Percentiles rank a stretch among this genome's conserved stretches.
phyloP scores from a whole-genome alignment of 2,329 filamentous ascomycete genomes.

The Microthyrium microscopicum region DNA sequence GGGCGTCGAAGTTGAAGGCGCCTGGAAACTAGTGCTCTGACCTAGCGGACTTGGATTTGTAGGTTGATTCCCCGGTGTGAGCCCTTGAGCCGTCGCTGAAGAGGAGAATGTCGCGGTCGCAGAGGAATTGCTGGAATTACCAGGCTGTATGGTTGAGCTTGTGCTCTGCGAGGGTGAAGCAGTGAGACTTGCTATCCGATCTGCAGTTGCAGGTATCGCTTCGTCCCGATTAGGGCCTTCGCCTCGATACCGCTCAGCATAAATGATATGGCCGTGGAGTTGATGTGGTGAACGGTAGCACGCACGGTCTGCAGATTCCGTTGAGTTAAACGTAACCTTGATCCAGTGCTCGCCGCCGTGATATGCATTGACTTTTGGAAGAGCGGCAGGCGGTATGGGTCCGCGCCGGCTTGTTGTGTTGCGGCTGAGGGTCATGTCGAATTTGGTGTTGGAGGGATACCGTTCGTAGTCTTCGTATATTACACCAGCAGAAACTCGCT shows the following conservation, averaged over 20 bases:
- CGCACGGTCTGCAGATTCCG: constrained; percentile 31
- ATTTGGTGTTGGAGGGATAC: constrained; percentile 58
- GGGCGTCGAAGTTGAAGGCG: constrained; percentile 15
- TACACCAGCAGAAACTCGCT: constrained; percentile 59
- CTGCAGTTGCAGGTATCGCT: constrained; percentile 22
- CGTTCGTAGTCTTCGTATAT: constrained; percentile 91
- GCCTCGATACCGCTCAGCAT: constrained; percentile 30
- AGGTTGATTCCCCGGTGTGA: constrained; percentile 9
- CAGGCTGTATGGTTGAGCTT: constrained; percentile 14
- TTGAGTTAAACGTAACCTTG: constrained; percentile 34
- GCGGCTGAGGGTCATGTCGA: constrained; percentile 55
- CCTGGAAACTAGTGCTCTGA: constrained; percentile 7
- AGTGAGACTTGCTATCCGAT: constrained; percentile 16
- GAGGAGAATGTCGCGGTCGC: constrained; percentile 23
- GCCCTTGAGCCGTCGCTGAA: constrained; percentile 20
- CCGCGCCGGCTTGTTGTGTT: constrained; percentile 33
- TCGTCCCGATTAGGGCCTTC: constrained; percentile 25
- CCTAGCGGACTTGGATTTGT: constrained; percentile 11
- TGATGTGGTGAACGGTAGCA: constrained; percentile 29
- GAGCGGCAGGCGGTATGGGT: constrained; percentile 56
- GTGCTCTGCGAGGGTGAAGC: constrained; percentile 12
- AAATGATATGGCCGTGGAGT: constrained; percentile 30
- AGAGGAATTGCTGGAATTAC: constrained; percentile 14
- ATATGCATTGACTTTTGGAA: constrained; percentile 63
- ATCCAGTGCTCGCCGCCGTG: constrained; percentile 86